Percentiles rank a stretch among this genome's conserved stretches.
phyloP scores from a whole-genome alignment of 768 basidiomycete species.

The Mrakia hoshinonis region DNA sequence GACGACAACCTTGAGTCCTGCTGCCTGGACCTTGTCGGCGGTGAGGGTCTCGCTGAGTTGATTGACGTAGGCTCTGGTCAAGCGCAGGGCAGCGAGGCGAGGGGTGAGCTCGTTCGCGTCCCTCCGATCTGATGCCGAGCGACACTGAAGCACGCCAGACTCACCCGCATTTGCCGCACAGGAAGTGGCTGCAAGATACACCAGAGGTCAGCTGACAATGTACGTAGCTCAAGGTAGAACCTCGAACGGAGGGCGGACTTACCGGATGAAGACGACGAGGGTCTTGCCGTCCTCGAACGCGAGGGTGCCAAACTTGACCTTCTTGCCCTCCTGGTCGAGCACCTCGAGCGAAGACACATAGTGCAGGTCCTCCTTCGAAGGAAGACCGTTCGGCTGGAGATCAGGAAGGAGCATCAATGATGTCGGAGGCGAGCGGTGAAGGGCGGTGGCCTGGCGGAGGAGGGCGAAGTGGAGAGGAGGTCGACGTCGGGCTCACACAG shows the following conservation, averaged over 20 bases:
- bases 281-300: conserved; percentile 49
- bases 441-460: no score
- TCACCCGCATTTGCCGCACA: neutral
- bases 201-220: neutral
- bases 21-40: neutral
- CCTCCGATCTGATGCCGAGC: neutral
- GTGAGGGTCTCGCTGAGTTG: neutral
- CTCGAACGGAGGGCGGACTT: neutral
- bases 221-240: neutral
- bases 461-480: no score
- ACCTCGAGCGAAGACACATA: conserved; percentile 39
- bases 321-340: conserved; percentile 46
- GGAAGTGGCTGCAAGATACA: neutral
- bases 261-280: conserved; percentile 57
- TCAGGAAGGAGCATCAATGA: neutral
- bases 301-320: conserved; percentile 50
- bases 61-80: neutral
- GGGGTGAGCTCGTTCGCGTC: neutral
- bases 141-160: neutral
- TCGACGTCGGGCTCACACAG: no score
- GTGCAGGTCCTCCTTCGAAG: neutral
- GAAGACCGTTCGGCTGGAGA: neutral
- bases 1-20: conserved; percentile 12
- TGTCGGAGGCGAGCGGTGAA: no score
- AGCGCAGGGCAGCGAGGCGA: neutral